Percentiles rank a stretch among this genome's conserved stretches.
Evolutionary conservation across 31 red algal species (phyloP).

Genomic region (Asparagopsis taxiformis): DNA sequence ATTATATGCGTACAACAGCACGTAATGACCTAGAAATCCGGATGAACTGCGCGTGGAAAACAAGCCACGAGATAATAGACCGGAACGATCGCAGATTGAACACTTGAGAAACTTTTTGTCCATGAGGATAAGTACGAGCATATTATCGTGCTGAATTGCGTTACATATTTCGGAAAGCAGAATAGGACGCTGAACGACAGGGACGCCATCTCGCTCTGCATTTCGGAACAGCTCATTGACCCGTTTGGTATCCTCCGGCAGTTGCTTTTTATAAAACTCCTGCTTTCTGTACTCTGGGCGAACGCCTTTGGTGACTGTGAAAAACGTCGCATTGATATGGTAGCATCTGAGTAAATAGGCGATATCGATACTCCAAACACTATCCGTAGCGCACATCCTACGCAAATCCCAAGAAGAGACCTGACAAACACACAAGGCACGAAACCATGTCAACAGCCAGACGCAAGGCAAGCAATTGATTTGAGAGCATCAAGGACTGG

Average conservation of each 20-base stretch:
- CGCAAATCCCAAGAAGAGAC: slow-evolving; percentile 35
- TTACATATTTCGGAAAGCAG: slow-evolving; percentile 24
- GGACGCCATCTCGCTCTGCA: slow-evolving; percentile 41
- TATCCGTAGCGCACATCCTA: slow-evolving; percentile 18
- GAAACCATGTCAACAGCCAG: not conserved
- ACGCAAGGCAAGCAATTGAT: too few relatives aligned
- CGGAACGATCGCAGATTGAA: slow-evolving; percentile 6
- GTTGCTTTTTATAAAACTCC: slow-evolving; percentile 70
- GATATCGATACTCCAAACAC: slow-evolving; percentile 91
- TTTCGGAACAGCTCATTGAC: slow-evolving; percentile 57
- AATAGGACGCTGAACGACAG: slow-evolving; percentile 36
- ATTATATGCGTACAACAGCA: slow-evolving; percentile 82
- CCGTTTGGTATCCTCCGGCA: slow-evolving; percentile 67
- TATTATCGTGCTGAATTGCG: slow-evolving; percentile 9
- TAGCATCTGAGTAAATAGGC: slow-evolving; percentile 65
- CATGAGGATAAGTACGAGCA: slow-evolving; percentile 71
- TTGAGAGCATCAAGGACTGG: too few relatives aligned
- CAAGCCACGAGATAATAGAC: too few relatives aligned
- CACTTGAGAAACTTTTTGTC: slow-evolving; percentile 77
- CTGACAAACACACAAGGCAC: not conserved
- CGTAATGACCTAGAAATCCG: slow-evolving; percentile 89
- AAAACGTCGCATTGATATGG: slow-evolving; percentile 42
- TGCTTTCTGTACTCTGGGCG: slow-evolving; percentile 69
- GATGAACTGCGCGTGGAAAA: not conserved
- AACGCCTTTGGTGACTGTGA: slow-evolving; percentile 71